Conservation (phyloP, 345 rosid genomes). For the Melastoma malabathricum region DNA sequence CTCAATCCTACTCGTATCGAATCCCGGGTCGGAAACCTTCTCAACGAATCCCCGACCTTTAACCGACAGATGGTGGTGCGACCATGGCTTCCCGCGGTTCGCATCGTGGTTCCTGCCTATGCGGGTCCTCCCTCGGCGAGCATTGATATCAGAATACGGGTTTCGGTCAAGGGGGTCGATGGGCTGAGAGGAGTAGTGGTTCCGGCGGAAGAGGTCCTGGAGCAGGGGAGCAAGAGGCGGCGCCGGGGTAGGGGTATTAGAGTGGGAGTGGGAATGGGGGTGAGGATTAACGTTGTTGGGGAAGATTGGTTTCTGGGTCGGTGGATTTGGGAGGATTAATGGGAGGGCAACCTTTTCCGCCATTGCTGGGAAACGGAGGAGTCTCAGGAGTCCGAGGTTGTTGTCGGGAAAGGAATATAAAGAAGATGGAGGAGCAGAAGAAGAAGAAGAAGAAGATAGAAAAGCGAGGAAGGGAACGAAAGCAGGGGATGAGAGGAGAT, state of each 20-base stretch:
- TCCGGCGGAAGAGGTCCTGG: conserved; percentile 22
- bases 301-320: conserved; percentile 34
- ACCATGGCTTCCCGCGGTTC: conserved; percentile 77
- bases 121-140: conserved; percentile 33
- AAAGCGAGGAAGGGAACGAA: not conserved
- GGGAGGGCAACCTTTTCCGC: conserved; percentile 65
- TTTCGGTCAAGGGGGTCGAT: conserved; percentile 3
- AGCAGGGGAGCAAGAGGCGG: conserved; percentile 14
- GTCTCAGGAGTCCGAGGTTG: not conserved
- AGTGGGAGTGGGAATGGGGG: conserved; percentile 8
- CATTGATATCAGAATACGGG: conserved; percentile 6
- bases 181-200: conserved; percentile 11
- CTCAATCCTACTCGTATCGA: conserved; percentile 33
- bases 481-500: not conserved
- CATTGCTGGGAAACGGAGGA: conserved; percentile 25
- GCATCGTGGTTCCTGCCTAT: conserved; percentile 52
- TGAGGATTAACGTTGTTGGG: conserved; percentile 19
- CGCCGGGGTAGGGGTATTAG: conserved; percentile 5
- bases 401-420: not conserved
- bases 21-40: conserved; percentile 37
- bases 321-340: conserved; percentile 49
- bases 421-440: too few species aligned
- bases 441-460: not conserved
- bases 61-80: conserved; percentile 43
- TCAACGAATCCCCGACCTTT: conserved; percentile 51